A percentile compares a stretch with the other conserved stretches of the same genome.
Conservation (phyloP, 768 basidiomycete species). For the Agaricus subrufescens region DNA sequence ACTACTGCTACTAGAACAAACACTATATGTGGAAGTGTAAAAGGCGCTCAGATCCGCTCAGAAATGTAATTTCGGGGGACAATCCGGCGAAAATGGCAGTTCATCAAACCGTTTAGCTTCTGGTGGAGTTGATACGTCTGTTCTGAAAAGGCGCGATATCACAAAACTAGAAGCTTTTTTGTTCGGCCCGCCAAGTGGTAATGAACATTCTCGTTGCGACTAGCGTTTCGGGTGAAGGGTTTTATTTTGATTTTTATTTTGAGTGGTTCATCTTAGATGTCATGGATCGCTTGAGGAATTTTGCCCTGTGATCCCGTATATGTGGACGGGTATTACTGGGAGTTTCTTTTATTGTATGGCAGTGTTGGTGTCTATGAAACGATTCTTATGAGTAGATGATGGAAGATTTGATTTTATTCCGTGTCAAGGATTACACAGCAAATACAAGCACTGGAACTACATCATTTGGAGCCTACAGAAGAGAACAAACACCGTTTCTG, state of each 20-base stretch:
- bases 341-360: background rate
- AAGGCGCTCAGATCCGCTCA: too few species aligned
- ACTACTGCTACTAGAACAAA: background rate
- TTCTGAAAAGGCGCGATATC: too few species aligned
- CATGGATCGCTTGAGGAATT: background rate
- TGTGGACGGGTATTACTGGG: background rate
- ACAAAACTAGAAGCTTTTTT: too few species aligned
- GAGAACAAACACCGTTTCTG: constrained; percentile 1
- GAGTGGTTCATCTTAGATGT: background rate
- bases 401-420: background rate
- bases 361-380: too few species aligned
- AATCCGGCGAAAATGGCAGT: too few species aligned
- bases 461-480: background rate
- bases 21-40: background rate
- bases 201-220: too few species aligned
- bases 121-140: too few species aligned
- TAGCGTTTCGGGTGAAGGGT: too few species aligned
- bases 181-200: too few species aligned
- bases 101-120: too few species aligned
- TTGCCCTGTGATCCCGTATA: background rate
- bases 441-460: background rate
- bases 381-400: background rate
- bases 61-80: too few species aligned
- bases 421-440: background rate
- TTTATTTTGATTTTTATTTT: too few species aligned